Percentiles rank a stretch among this genome's conserved stretches.
Evolutionary conservation across 331 rosid genomes (phyloP).

Genomic region (Spiraea crenata): DNA sequence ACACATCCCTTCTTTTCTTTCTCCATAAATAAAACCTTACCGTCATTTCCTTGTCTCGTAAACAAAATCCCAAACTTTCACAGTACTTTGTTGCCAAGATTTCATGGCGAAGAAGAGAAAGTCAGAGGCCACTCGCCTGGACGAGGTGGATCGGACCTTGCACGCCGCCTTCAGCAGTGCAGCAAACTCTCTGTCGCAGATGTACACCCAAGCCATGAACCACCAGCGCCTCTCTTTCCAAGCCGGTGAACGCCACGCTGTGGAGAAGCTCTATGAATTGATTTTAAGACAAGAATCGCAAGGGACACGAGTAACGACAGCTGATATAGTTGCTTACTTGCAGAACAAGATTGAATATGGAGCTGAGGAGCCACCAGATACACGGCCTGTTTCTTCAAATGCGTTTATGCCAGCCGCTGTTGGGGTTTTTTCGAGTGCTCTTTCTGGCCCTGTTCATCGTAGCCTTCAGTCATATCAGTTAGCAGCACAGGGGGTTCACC

Average conservation of each 20-base stretch:
- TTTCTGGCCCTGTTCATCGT: slow-evolving; percentile 70
- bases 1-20: too few relatives aligned
- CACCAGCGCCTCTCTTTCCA: slow-evolving; percentile 78
- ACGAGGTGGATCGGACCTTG: slow-evolving; percentile 81
- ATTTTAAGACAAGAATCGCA: too few relatives aligned
- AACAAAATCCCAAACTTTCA: too few relatives aligned
- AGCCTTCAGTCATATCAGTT: slow-evolving; percentile 66
- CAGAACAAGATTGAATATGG: slow-evolving; percentile 71
- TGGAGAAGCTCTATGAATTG: not conserved
- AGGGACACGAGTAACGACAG: too few relatives aligned
- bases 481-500: slow-evolving; percentile 25
- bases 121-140: slow-evolving; percentile 39
- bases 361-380: slow-evolving; percentile 67
- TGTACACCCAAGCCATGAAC: slow-evolving; percentile 73
- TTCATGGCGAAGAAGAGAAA: slow-evolving; percentile 34
- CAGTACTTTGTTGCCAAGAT: too few relatives aligned
- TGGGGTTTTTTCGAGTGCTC: slow-evolving; percentile 70
- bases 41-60: too few relatives aligned
- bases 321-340: too few relatives aligned
- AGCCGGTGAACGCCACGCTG: slow-evolving; percentile 84
- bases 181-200: slow-evolving; percentile 81
- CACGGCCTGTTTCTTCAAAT: slow-evolving; percentile 45
- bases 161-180: slow-evolving; percentile 81
- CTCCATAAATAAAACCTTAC: too few relatives aligned
- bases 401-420: slow-evolving; percentile 44